Conservation (phyloP, 2,329 filamentous ascomycete species). For the Penicillium sp. region DNA sequence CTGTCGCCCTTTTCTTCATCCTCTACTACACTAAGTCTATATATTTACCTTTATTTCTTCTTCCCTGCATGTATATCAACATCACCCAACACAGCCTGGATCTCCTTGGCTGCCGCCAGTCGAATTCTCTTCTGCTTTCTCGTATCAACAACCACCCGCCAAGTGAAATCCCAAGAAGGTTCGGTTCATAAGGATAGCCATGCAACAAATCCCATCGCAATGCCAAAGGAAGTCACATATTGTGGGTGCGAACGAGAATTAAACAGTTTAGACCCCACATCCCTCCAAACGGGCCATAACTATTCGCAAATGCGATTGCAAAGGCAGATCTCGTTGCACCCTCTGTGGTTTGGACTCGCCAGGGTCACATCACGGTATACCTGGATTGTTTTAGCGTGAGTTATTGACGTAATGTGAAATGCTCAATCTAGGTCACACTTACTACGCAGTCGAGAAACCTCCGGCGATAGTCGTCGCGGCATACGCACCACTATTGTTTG, state of each 20-base stretch:
- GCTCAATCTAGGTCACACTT: rapidly evolving
- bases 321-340: not conserved
- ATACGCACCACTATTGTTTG: not conserved
- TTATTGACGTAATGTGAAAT: not conserved
- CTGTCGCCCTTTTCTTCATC: not conserved
- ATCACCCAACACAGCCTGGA: not conserved
- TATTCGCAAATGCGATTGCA: not conserved
- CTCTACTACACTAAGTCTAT: not conserved
- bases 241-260: not conserved
- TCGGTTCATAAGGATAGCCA: not conserved
- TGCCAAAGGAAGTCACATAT: not conserved
- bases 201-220: not conserved
- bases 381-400: not conserved
- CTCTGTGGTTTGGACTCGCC: not conserved
- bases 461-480: not conserved
- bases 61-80: not conserved
- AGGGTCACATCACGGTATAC: not conserved
- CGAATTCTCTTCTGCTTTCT: not conserved
- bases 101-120: not conserved
- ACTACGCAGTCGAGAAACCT: not conserved
- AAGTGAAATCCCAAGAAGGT: not conserved
- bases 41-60: not conserved
- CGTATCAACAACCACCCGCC: not conserved
- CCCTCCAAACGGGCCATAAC: not conserved
- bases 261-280: not conserved